A percentile compares a stretch with the other conserved stretches of the same genome.
These are phyloP conservation scores for Thelonectria blattea DNA, from an alignment of 2,329 filamentous ascomycete species.

Conservation along the genomic window DNA sequence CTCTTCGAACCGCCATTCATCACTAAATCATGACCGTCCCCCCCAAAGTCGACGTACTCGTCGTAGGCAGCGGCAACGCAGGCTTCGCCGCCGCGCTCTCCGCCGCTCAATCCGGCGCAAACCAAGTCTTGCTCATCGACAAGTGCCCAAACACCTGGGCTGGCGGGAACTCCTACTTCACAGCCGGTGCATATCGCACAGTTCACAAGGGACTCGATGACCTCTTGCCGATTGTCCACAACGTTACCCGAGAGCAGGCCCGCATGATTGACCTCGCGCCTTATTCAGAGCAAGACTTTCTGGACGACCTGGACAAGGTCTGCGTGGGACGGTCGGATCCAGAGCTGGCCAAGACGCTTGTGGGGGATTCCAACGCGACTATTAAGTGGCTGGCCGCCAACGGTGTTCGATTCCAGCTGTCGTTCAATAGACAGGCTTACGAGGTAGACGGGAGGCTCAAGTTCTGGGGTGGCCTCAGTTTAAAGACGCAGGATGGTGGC, in stretches of 20 bases:
- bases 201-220: conserved; percentile 61
- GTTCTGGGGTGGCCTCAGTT: conserved; percentile 71
- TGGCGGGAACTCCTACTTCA: conserved; percentile 70
- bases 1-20: not conserved
- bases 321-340: conserved; percentile 60
- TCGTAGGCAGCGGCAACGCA: conserved; percentile 69
- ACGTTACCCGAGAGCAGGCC: conserved; percentile 54
- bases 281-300: conserved; percentile 62
- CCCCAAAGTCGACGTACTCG: conserved; percentile 49
- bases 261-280: conserved; percentile 62
- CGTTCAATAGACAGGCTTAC: conserved; percentile 71
- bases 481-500: conserved; percentile 65
- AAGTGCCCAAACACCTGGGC: conserved; percentile 64
- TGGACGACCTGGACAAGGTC: conserved; percentile 61
- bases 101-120: conserved; percentile 54
- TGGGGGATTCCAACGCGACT: conserved; percentile 56
- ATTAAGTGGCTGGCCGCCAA: conserved; percentile 62
- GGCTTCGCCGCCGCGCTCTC: conserved; percentile 66
- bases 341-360: conserved; percentile 53
- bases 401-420: conserved; percentile 64
- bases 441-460: conserved; percentile 64
- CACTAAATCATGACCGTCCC: conserved; percentile 2
- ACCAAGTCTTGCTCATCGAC: conserved; percentile 61
- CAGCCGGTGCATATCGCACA: conserved; percentile 67
- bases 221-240: conserved; percentile 66